Evolutionary conservation across 495 filamentous ascomycete genomes (phyloP), one percentile per base, ranked within the genome.

Genomic region (Cetradonia linearis): DNA sequence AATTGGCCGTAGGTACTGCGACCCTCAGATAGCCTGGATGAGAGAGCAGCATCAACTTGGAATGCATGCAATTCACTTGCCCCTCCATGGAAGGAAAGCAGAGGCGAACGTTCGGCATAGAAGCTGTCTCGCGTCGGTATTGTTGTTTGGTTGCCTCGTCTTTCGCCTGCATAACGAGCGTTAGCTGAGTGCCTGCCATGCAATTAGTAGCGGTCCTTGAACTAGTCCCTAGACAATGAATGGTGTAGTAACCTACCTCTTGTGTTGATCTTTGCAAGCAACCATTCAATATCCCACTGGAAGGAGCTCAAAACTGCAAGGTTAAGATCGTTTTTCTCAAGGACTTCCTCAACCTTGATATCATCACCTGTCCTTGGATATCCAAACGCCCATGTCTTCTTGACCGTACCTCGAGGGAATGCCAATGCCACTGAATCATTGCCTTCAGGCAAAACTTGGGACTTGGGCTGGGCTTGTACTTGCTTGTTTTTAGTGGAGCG

Each of bases 301-400:
- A 86, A 98, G 2, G 92, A 86, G 63, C 89, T 93, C 3, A 98
- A 71, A 1, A 97, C 80, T 0, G 90, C 93, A 25, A 89, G 74
- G 23, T 85, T 73, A 0, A 96, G 76, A 38, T 85, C 78, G 6
- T 77, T 69, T 44, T 79, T 81, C 68, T 94, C 86, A 0, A 98
- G 70, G 1, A 96, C 84, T 67, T 97, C 93, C 68, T 96, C 90
- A 44, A 98, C 83, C 64, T 84, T 94, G 66, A 97, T 89, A 58
- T 95, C 90, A 48, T 91, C 76, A 2, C 72, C 77, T 0, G 64
- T 68, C 31, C 88, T 76, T 1, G 73, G 69, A 47, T 77, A 76
- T 5, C 82, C 79, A 28, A 73, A 70, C 0, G 78, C 81, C 81
- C 85, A 90, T 0, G 93, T 98, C 69, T 86, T 91, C 71, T 88